These are phyloP conservation scores for Aspergillus novoparasiticus DNA, from an alignment of 2,329 filamentous ascomycete genomes.

Conservation along the genomic window DNA sequence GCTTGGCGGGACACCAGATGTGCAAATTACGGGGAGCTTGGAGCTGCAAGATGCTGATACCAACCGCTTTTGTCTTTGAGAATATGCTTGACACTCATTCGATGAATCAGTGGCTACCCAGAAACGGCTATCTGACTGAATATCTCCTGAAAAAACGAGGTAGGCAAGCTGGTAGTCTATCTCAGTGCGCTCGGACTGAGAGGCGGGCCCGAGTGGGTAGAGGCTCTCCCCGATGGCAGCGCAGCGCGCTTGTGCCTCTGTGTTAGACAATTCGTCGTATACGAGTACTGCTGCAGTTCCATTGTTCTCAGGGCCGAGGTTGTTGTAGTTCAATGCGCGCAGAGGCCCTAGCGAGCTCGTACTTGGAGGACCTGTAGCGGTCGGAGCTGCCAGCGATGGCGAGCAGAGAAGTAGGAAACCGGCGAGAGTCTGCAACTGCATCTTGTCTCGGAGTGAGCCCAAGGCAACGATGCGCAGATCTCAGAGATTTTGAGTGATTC, in stretches of 20 bases:
- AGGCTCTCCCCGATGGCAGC: conserved; percentile 27
- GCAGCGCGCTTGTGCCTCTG: conserved; percentile 19
- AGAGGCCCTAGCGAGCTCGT: conserved; percentile 22
- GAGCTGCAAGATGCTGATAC: conserved; percentile 17
- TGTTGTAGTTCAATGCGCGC: conserved; percentile 29
- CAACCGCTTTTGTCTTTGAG: conserved; percentile 11
- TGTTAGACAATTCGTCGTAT: conserved; percentile 14
- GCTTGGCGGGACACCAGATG: conserved; percentile 23
- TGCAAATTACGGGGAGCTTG: conserved; percentile 24
- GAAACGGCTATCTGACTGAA: conserved; percentile 15
- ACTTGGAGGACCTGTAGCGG: conserved; percentile 7
- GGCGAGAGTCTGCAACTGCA: conserved; percentile 16
- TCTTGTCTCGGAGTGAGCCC: conserved; percentile 8
- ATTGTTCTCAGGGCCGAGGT: conserved; percentile 27
- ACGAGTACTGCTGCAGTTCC: conserved; percentile 27
- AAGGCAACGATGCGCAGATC: not conserved
- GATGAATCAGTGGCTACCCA: conserved; percentile 19
- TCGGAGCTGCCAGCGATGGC: conserved; percentile 16
- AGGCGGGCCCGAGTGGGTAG: conserved; percentile 14
- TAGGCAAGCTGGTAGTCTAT: conserved; percentile 29
- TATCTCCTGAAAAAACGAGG: conserved; percentile 19
- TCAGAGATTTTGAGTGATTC: not conserved
- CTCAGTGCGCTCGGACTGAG: conserved; percentile 19
- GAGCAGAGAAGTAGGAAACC: conserved; percentile 15
- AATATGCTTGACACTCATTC: conserved; percentile 22